Base-by-base conservation (phyloP, 1,284 basidiomycete species). In the Ganoderma resinaceum region DNA sequence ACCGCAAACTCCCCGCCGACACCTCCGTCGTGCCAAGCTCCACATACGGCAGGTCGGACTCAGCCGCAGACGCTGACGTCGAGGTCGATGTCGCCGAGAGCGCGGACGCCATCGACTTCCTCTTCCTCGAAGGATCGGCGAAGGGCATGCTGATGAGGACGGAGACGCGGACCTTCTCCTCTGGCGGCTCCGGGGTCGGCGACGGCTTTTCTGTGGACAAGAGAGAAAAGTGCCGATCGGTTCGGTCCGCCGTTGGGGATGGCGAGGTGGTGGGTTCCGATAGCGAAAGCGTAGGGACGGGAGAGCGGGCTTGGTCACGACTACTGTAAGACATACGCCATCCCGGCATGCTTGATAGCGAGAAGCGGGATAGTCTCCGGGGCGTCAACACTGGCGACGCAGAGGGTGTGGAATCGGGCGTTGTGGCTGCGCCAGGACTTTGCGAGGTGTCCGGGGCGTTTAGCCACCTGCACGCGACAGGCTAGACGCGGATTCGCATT, bases 111-210 rank as follows among this genome's bases (percentile, higher is more conserved):
- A 60, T 70, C 68, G 64, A 40, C 37, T 31, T 64, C 57, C 67
- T 62, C 46, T 33, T 60, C 18, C 66, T 12, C 60, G 46, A 61
- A n/a, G 64, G 57, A 14, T 68, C 67, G 55, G 72, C 60, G 46
- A 66, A 70, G 14, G 74, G 74, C 74, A 76, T 76, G 33, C 66
- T 68, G 63, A 76, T 70, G n/a, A 76, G 66, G 61, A 74, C 68
- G 3, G 68, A 66, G 40, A 76, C 65, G 59, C 69, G 65, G 37
- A 72, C 70, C 61, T 26, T 57, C 52, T 70, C 67, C 38, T 62
- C 68, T 4, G 61, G 38, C 12, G 67, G 66, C 18, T 63, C 38
- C 2, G 67, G 63, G 20, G 71, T 65, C 20, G 43, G 52, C 40
- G 68, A 49, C 37, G 63, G 59, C 49, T 63, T 65, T n/a, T 69